These are phyloP conservation scores for Galeopsis tetrahit DNA, from an alignment of 257 asterid genomes.

Conservation along the genomic window DNA sequence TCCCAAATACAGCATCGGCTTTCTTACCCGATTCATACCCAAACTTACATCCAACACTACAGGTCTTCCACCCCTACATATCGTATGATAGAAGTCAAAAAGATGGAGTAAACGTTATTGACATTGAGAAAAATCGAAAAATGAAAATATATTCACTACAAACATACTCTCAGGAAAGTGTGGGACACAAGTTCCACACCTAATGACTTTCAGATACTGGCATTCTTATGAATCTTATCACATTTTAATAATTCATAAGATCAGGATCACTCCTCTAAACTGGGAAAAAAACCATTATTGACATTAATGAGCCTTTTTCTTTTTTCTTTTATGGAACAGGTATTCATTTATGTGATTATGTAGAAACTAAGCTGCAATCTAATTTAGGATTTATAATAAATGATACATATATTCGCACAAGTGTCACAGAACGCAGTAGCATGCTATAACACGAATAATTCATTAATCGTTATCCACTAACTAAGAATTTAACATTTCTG, in stretches of 20 bases:
- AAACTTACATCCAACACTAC: constrained; percentile 84
- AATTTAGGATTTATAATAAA: constrained; percentile 27
- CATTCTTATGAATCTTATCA: background rate
- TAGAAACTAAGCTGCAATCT: constrained; percentile 17
- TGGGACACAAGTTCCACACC: background rate
- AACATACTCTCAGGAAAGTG: background rate
- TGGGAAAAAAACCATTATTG: constrained; percentile 13
- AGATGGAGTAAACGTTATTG: constrained; percentile 5
- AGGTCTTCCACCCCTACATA: constrained; percentile 69
- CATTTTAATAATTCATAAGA: background rate
- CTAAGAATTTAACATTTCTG: background rate
- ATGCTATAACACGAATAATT: background rate
- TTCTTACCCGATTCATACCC: constrained; percentile 47
- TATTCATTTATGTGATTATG: constrained; percentile 17
- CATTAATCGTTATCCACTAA: background rate
- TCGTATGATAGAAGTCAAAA: constrained; percentile 24
- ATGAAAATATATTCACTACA: background rate
- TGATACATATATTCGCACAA: constrained; percentile 20
- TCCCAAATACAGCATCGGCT: constrained; percentile 79
- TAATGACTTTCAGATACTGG: background rate
- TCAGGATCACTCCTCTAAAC: background rate
- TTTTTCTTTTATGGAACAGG: constrained; percentile 10
- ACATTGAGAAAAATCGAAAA: background rate
- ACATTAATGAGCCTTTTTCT: constrained; percentile 22
- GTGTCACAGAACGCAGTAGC: constrained; percentile 7